Base-by-base conservation (phyloP, 345 rosid species). In the Sonneratia alba region DNA sequence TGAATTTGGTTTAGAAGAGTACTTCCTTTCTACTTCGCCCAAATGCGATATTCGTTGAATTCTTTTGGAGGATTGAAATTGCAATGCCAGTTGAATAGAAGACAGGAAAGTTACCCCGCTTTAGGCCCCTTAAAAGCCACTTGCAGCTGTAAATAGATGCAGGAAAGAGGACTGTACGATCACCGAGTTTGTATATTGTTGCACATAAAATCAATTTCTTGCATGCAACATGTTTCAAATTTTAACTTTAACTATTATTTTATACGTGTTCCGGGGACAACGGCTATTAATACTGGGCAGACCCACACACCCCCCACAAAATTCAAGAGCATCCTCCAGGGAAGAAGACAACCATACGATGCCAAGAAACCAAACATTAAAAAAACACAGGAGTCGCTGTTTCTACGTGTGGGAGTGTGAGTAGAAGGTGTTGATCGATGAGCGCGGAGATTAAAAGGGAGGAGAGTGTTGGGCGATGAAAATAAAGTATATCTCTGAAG, bases 271-370 rank as follows among this genome's bases (percentile, higher is more conserved):
- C 86, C 82, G 88, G 81, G 75, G 88, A 91, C 89, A 87, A 68
- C 85, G 87, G 92, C 82, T 82, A 86, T 87, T 87, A 89, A 84
- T 87, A 83, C 85, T 69, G 78, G 72, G 78, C 86, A 81, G 95
- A 77, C 85, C 81, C 86, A 76, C 83, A 66, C 10, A 53, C 62
- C 86, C 32, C 81, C 85, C 80, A 53, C 72, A 56, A 36, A 53
- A 70, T 27, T 42, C 72, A 70, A 42, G 59, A 53, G 73, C 55
- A 24, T 37, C 66, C 73, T 34, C 32, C 63, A 57, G 32, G 13
- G 21, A 57, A 57, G 32, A 57, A 57, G 63, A 57, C 63, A 59
- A 43, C 49, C 66, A 56, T 47, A 53, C 40, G 71, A 74, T 68
- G 70, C 72, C 78, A 63, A 77, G 70, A 76, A 67, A 74, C 66